Evolutionary conservation across 306 rosid species (phyloP).

Genomic region (Lupinus albus): DNA sequence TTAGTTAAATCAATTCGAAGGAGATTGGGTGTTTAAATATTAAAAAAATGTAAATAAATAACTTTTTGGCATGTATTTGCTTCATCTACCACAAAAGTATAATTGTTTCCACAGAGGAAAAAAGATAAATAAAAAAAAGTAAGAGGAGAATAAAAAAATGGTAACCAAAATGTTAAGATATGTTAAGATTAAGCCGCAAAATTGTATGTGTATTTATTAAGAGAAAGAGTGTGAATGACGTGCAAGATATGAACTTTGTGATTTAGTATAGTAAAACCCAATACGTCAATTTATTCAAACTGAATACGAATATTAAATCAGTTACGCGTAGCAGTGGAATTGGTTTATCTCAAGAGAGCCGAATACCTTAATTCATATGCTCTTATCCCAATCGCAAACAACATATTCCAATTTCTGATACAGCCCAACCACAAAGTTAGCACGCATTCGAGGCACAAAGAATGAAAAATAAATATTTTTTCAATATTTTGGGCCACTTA

Average conservation of each 20-base stretch:
- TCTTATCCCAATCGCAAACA: neutral
- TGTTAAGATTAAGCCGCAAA: neutral
- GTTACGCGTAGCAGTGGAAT: constrained; percentile 1
- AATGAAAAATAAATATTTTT: neutral
- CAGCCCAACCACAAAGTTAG: neutral
- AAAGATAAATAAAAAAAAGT: too few species aligned
- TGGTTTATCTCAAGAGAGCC: neutral
- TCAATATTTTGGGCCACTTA: neutral
- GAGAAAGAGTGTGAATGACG: neutral
- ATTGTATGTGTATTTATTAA: neutral
- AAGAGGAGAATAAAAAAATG: too few species aligned
- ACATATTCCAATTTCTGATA: neutral
- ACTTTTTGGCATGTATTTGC: neutral
- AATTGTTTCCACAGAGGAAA: neutral
- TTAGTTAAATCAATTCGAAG: too few species aligned
- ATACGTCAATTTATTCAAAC: neutral
- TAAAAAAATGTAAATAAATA: neutral
- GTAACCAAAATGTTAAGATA: too few species aligned
- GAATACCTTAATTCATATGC: constrained; percentile 6
- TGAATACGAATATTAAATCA: neutral
- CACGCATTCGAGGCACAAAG: neutral
- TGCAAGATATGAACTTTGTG: neutral
- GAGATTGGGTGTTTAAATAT: too few species aligned
- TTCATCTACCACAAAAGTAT: neutral
- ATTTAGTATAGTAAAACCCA: neutral